Evolutionary conservation across 1,284 basidiomycete species (phyloP), one percentile per base, ranked within the genome.

Genomic region (Tausonia pullulans): DNA sequence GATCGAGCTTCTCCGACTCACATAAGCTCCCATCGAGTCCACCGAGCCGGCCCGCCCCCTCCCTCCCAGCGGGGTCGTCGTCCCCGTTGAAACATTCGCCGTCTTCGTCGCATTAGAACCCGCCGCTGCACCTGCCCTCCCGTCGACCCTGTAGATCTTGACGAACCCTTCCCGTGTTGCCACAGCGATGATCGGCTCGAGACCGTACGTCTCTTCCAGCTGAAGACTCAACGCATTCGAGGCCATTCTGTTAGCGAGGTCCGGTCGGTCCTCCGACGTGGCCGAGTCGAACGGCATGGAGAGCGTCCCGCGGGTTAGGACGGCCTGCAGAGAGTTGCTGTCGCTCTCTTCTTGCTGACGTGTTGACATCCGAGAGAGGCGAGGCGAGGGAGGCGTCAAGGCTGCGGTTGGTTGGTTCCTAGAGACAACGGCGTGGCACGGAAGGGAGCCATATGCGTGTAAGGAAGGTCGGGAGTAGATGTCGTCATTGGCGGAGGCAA

Each of bases 91-190:
- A 27, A 27, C 27, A 27, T 2, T 27, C 27, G 27, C 27, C 27
- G 27, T 27, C 2, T 27, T 27, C 27, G 27, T 27, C 27, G 27
- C 27, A 27, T 27, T 27, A 27, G 27, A 27, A 27, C 57, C 45
- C n/a, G 7, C 51, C 51, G 51, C 9, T n/a, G 7, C 13, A 5
- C 8, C 45, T 9, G 43, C 45, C n/a, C 3, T n/a, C 44, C 39
- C 49, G 44, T 58, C 57, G 14, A 58, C 57, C 3, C 57, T n/a
- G 57, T 39, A 58, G 57, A 58, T 58, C 45, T 58, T 58, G 45
- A 58, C 57, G 40, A 43, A 43, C n/a, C 14, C 43, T 44, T 58
- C 56, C 43, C 56, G 46, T 27, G 57, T 58, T 3, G 57, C 57
- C 0, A 58, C 45, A 49, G 57, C 57, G 9, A 58, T 49, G 57